Percentiles rank a stretch among this genome's conserved stretches.
phyloP scores from a whole-genome alignment of 306 rosid species.

The Prosopis cineraria region DNA sequence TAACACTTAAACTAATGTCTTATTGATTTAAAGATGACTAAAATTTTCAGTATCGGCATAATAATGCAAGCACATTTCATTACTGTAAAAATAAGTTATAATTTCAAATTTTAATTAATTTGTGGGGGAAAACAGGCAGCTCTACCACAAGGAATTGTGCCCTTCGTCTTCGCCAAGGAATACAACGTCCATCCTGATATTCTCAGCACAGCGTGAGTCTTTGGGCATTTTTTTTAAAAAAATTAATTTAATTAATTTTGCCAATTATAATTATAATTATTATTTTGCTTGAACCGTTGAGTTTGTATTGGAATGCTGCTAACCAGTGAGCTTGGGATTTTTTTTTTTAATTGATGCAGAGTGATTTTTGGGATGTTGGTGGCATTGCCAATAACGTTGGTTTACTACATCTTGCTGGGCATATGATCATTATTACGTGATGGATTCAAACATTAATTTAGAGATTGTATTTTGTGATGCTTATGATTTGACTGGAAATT shows the following conservation, averaged over 20 bases:
- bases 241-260: neutral
- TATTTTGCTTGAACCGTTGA: constrained; percentile 15
- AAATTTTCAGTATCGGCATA: too few relatives aligned
- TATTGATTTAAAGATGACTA: too few relatives aligned
- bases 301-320: too few relatives aligned
- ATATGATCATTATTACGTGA: constrained; percentile 31
- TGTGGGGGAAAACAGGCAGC: constrained; percentile 70
- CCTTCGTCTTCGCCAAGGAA: constrained; percentile 98
- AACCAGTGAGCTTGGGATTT: too few relatives aligned
- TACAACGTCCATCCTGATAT: constrained; percentile 93
- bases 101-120: too few relatives aligned
- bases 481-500: neutral
- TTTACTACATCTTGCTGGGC: constrained; percentile 92
- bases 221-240: neutral
- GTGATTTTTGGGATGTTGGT: constrained; percentile 94
- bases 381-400: constrained; percentile 93
- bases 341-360: too few relatives aligned
- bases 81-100: too few relatives aligned
- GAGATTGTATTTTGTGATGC: neutral
- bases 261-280: neutral
- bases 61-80: too few relatives aligned
- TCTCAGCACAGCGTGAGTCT: constrained; percentile 92
- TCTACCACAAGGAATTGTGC: constrained; percentile 99
- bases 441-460: neutral
- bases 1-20: too few relatives aligned